A percentile compares a stretch with the other conserved stretches of the same genome.
These are phyloP conservation scores for Nicotiana sylvestris DNA, from an alignment of 257 asterid species.

Conservation along the genomic window DNA sequence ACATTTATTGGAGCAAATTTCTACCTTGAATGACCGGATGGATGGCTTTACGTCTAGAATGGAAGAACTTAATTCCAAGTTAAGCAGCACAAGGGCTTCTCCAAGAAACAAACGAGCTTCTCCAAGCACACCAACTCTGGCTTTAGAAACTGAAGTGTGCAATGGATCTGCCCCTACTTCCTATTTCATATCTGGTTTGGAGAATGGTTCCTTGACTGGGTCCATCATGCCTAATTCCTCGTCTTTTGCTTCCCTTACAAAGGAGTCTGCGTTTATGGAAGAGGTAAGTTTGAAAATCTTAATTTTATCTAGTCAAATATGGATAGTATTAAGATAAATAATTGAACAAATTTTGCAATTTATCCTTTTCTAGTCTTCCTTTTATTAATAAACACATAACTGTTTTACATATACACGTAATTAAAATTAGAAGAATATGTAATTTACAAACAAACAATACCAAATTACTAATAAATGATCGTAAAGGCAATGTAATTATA, in stretches of 20 bases:
- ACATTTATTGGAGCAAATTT: conserved; percentile 87
- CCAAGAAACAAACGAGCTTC: conserved; percentile 46
- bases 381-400: neutral
- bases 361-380: neutral
- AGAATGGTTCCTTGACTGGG: conserved; percentile 76
- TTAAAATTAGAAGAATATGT: neutral
- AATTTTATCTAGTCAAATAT: conserved; percentile 64
- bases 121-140: conserved; percentile 47
- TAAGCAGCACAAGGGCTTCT: conserved; percentile 39
- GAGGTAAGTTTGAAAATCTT: conserved; percentile 62
- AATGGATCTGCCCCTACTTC: conserved; percentile 84
- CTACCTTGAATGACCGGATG: conserved; percentile 75
- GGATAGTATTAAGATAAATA: conserved; percentile 61
- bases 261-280: conserved; percentile 63
- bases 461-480: neutral
- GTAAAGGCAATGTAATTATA: neutral
- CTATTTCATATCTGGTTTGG: conserved; percentile 71
- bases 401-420: neutral
- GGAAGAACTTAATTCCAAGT: conserved; percentile 72
- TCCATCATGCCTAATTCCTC: conserved; percentile 64
- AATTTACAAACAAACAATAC: neutral
- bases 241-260: conserved; percentile 57
- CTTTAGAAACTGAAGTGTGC: conserved; percentile 51
- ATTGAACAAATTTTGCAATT: neutral
- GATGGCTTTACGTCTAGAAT: conserved; percentile 75